Evolutionary conservation across 176 grass and related monocot species (phyloP).

Genomic region (Hordeum vulgare): MorexV3_pseudomolecules_assembly NC_058522.1:473098857-473099356

Average conservation of each 20-base stretch:
- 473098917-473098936: neutral
- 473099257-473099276: slow-evolving; percentile 4
- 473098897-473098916: neutral
- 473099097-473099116: slow-evolving; percentile 6
- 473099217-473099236: neutral
- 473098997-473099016: neutral
- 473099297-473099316: slow-evolving; percentile 6
- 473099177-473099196: slow-evolving; percentile 10
- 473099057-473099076: slow-evolving; percentile 27
- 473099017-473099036: neutral
- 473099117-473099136: slow-evolving; percentile 41
- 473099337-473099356: slow-evolving; percentile 48
- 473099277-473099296: neutral
- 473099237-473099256: neutral
- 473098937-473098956: neutral
- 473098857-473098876: slow-evolving; percentile 21
- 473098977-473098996: slow-evolving; percentile 10
- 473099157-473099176: neutral
- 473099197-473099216: slow-evolving; percentile 10
- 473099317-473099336: slow-evolving; percentile 29
- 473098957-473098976: neutral
- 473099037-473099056: neutral
- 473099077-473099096: slow-evolving; percentile 13
- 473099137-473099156: slow-evolving; percentile 2
- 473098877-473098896: neutral